Conservation (phyloP, 495 filamentous ascomycete genomes). For the Xylaria sp. region DNA sequence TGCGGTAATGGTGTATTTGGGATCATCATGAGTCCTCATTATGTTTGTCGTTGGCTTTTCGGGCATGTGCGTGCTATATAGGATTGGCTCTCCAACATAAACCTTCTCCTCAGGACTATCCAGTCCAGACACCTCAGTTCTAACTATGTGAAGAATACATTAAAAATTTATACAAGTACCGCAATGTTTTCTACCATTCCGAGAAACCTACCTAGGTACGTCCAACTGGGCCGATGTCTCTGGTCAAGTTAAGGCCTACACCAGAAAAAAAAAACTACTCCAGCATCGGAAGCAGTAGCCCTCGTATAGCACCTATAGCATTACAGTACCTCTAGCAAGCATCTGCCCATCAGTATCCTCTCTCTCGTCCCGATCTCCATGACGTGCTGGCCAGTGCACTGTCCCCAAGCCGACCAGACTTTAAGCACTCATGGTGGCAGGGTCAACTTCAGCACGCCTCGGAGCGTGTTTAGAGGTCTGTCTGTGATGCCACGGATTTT, state of each 20-base stretch:
- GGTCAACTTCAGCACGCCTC: constrained; percentile 17
- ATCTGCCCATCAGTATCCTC: background rate
- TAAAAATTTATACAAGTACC: background rate
- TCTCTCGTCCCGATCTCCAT: constrained; percentile 6
- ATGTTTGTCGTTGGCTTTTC: background rate
- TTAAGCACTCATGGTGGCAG: constrained; percentile 5
- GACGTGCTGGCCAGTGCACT: no score
- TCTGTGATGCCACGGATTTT: constrained; percentile 9
- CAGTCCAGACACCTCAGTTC: background rate
- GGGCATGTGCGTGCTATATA: background rate
- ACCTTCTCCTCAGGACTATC: background rate
- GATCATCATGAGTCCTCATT: background rate
- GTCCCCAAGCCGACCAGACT: constrained; percentile 3
- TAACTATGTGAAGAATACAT: background rate
- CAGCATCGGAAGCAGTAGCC: background rate
- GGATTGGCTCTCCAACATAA: background rate
- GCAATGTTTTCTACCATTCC: background rate
- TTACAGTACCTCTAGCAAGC: background rate
- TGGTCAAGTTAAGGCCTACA: background rate
- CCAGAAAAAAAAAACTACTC: background rate
- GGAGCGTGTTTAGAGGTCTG: constrained; percentile 9
- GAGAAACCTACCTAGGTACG: background rate
- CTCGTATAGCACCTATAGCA: background rate
- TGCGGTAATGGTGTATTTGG: background rate
- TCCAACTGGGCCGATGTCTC: background rate